A percentile compares a stretch with the other conserved stretches of the same genome.
Conservation (phyloP, 2,329 filamentous ascomycete species). For the Pseudogymnoascus sp. region DNA sequence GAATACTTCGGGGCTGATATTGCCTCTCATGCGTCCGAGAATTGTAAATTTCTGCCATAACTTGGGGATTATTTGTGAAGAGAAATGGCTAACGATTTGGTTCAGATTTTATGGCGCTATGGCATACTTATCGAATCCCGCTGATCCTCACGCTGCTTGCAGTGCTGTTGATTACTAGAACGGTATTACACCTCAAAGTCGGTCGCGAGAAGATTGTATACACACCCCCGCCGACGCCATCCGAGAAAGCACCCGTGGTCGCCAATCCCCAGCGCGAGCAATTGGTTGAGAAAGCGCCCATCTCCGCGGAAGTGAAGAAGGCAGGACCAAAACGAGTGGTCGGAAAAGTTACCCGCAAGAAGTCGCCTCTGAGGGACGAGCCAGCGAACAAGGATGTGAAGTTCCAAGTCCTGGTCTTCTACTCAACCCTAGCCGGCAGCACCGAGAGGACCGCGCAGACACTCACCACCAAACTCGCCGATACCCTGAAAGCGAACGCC, state of each 20-base stretch:
- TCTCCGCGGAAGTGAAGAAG: constrained; percentile 21
- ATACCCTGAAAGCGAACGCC: constrained; percentile 14
- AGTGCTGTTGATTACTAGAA: constrained; percentile 30
- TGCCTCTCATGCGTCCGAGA: not conserved
- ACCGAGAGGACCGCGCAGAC: constrained; percentile 66
- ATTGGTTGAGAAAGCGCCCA: not conserved
- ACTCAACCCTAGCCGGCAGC: constrained; percentile 76
- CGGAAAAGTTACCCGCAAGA: constrained; percentile 24
- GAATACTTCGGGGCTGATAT: not conserved
- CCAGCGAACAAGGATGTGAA: constrained; percentile 29
- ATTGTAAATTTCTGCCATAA: not conserved
- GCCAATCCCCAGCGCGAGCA: not conserved
- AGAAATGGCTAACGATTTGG: constrained; percentile 1
- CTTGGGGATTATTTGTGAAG: not conserved
- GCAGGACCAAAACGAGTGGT: constrained; percentile 33
- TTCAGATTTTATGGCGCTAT: constrained; percentile 27
- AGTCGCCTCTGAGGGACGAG: constrained; percentile 25
- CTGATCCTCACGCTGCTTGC: constrained; percentile 34
- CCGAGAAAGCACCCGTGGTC: constrained; percentile 15
- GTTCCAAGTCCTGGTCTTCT: constrained; percentile 75
- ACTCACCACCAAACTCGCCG: constrained; percentile 40
- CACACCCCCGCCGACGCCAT: constrained; percentile 20
- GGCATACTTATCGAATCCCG: constrained; percentile 40
- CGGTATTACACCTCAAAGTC: constrained; percentile 26
- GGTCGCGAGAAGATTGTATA: constrained; percentile 26